phyloP scores from a whole-genome alignment of 2,329 filamentous ascomycete species.

The Fusarium sp. region DNA sequence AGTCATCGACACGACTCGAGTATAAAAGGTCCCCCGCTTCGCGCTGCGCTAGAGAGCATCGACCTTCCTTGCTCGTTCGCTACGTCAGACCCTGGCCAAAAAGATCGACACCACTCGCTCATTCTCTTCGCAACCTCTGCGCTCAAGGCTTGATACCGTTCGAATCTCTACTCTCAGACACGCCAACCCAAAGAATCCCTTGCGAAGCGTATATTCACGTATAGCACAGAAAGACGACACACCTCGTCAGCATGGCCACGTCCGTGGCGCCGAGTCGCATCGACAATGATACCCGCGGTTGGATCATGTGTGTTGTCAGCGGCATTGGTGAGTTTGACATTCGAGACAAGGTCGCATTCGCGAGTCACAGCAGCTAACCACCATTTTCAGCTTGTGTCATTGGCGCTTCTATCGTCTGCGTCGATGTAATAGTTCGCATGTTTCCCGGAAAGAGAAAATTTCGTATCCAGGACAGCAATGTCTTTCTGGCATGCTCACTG shows the following conservation, averaged over 20 bases:
- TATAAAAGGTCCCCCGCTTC: slow-evolving; percentile 24
- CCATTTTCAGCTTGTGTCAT: slow-evolving; percentile 66
- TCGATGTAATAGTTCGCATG: slow-evolving; percentile 80
- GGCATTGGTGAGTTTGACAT: slow-evolving; percentile 65
- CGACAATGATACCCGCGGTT: slow-evolving; percentile 88
- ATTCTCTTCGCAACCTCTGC: slow-evolving; percentile 19
- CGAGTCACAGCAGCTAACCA: not conserved
- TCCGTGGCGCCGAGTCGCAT: slow-evolving; percentile 53
- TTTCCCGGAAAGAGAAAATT: slow-evolving; percentile 82
- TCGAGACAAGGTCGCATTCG: not conserved
- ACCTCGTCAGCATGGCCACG: slow-evolving; percentile 50
- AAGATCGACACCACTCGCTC: slow-evolving; percentile 30
- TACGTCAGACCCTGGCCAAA: slow-evolving; percentile 39
- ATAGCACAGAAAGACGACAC: slow-evolving; percentile 17
- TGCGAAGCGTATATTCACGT: not conserved
- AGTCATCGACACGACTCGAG: slow-evolving; percentile 15
- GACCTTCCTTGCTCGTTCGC: slow-evolving; percentile 30
- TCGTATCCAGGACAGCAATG: slow-evolving; percentile 87
- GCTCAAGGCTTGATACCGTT: not conserved
- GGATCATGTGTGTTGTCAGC: slow-evolving; percentile 91
- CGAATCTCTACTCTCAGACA: not conserved
- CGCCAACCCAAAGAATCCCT: not conserved
- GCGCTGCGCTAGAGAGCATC: slow-evolving; percentile 28
- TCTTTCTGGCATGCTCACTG: slow-evolving; percentile 86
- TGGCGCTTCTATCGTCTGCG: slow-evolving; percentile 85